phyloP scores from a whole-genome alignment of 805 yeast genomes.

The Ogataea ganodermae region DNA sequence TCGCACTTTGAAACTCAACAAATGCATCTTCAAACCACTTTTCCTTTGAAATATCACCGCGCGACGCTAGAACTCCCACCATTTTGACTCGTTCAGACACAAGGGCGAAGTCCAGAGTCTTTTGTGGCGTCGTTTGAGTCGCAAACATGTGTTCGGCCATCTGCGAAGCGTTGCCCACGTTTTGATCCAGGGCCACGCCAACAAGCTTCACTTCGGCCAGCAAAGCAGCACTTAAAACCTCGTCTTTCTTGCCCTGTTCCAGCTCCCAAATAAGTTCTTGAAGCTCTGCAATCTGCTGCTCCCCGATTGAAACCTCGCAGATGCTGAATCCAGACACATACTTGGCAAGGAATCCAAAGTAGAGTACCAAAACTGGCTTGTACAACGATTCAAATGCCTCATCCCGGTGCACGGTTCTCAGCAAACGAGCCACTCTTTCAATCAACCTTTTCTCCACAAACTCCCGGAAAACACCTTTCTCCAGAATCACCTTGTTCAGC shows the following conservation, averaged over 20 bases:
- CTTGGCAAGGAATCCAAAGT: slow-evolving; percentile 8
- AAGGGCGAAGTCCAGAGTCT: slow-evolving; percentile 18
- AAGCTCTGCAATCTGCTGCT: neutral
- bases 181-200: neutral
- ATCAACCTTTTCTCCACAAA: neutral
- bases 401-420: neutral
- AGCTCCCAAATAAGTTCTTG: neutral
- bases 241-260: slow-evolving; percentile 1
- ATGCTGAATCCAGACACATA: neutral
- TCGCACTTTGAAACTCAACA: slow-evolving; percentile 12
- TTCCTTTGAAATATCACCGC: slow-evolving; percentile 3
- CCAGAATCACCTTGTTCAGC: slow-evolving; percentile 19
- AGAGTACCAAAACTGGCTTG: slow-evolving; percentile 4
- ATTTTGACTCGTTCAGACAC: slow-evolving; percentile 22
- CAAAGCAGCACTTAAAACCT: neutral
- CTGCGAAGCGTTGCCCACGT: neutral
- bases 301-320: neutral
- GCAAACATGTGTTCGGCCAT: neutral
- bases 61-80: slow-evolving; percentile 19
- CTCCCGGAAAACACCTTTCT: neutral
- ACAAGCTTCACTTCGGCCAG: neutral
- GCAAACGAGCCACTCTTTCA: neutral
- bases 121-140: neutral
- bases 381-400: neutral
- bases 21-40: slow-evolving; percentile 17